phyloP scores from a whole-genome alignment of 495 filamentous ascomycete species.

The Penicillium lividum region DNA sequence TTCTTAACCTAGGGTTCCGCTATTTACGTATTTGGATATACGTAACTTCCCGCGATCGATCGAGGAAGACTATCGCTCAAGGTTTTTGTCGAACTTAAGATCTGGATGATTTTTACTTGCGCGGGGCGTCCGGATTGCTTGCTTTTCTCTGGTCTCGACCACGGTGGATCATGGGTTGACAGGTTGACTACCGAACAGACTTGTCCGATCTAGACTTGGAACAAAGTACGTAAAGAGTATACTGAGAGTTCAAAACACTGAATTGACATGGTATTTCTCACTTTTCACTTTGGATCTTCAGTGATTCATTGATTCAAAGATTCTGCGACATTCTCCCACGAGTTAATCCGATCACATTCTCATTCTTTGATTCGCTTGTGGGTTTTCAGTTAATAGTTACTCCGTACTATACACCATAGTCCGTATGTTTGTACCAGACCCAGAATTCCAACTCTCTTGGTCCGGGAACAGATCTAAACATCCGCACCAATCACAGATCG shows the following conservation, averaged over 20 bases:
- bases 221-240: neutral
- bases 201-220: slow-evolving; percentile 6
- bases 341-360: neutral
- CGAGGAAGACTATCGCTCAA: slow-evolving; percentile 23
- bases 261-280: no score
- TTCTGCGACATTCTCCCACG: neutral
- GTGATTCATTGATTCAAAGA: no score
- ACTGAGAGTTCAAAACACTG: no score
- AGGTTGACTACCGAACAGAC: slow-evolving; percentile 1
- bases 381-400: neutral
- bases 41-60: slow-evolving; percentile 32
- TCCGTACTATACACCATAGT: no score
- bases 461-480: slow-evolving; percentile 6
- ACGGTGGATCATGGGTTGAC: neutral
- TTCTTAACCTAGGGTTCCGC: slow-evolving; percentile 4
- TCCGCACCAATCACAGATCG: slow-evolving; percentile 17
- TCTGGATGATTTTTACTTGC: neutral
- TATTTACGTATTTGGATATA: slow-evolving; percentile 14
- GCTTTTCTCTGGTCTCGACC: slow-evolving; percentile 1
- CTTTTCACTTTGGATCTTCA: no score
- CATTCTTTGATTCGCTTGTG: neutral
- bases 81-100: neutral
- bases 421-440: no score
- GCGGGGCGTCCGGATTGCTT: neutral
- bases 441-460: neutral